A percentile compares a stretch with the other conserved stretches of the same genome.
These are phyloP conservation scores for Paraleonurus japonicus DNA, from an alignment of 257 asterid genomes.

Conservation along the genomic window DNA sequence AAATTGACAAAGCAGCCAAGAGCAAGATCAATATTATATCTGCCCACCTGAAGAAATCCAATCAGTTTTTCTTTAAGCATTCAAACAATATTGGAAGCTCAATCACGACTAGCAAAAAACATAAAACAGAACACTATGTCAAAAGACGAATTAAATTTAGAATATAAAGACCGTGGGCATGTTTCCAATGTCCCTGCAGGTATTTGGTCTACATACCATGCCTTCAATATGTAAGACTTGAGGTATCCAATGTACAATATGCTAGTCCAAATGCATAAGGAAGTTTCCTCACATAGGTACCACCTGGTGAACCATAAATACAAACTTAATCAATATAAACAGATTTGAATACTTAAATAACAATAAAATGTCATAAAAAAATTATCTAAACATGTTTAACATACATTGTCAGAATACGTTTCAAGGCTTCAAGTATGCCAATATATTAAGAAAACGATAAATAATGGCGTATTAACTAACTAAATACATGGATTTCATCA, in stretches of 20 bases:
- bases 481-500: background rate
- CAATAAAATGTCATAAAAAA: background rate
- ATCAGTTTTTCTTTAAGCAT: slow-evolving; percentile 8
- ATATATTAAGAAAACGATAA: background rate
- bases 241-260: slow-evolving; percentile 70
- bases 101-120: slow-evolving; percentile 6
- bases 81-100: slow-evolving; percentile 13
- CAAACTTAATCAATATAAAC: slow-evolving; percentile 14
- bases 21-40: slow-evolving; percentile 64
- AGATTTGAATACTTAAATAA: slow-evolving; percentile 12
- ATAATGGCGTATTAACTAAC: background rate
- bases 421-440: background rate
- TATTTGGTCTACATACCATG: slow-evolving; percentile 63
- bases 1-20: slow-evolving; percentile 59
- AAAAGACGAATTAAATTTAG: slow-evolving; percentile 6
- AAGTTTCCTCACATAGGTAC: slow-evolving; percentile 89
- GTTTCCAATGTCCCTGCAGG: background rate
- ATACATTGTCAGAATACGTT: background rate
- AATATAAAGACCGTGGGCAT: slow-evolving; percentile 2
- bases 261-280: slow-evolving; percentile 83
- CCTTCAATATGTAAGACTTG: slow-evolving; percentile 58
- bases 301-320: slow-evolving; percentile 57
- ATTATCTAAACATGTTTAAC: slow-evolving; percentile 15
- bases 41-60: slow-evolving; percentile 73
- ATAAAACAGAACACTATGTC: background rate